phyloP scores from a whole-genome alignment of 345 rosid genomes.

The Euphorbia pulcherrima region DNA sequence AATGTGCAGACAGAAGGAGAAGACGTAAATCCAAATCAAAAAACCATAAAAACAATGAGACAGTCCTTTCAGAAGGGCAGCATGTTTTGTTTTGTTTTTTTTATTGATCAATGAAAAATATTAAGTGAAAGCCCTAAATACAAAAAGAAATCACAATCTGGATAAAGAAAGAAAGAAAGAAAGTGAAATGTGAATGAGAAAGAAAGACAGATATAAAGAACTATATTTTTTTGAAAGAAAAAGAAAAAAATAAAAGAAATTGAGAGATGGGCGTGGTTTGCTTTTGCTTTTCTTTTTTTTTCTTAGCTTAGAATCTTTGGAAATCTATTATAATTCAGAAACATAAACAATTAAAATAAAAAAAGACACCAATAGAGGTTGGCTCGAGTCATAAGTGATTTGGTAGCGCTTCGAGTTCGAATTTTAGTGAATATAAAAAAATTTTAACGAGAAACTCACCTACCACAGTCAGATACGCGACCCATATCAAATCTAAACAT shows the following conservation, averaged over 20 bases:
- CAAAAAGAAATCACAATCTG: constrained; percentile 44
- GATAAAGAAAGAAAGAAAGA: constrained; percentile 31
- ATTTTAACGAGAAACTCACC: too few relatives aligned
- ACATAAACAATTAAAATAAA: constrained; percentile 5
- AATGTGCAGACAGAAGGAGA: constrained; percentile 22
- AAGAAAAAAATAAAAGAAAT: too few relatives aligned
- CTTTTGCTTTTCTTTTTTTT: constrained; percentile 35
- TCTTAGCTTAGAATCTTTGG: constrained; percentile 51
- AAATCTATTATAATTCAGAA: too few relatives aligned
- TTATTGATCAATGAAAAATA: too few relatives aligned
- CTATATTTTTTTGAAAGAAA: background rate
- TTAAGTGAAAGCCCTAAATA: constrained; percentile 29
- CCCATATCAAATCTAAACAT: too few relatives aligned
- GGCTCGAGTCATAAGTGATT: too few relatives aligned
- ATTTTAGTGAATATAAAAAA: too few relatives aligned
- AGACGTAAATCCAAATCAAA: constrained; percentile 26
- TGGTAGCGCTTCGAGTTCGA: too few relatives aligned
- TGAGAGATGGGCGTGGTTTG: constrained; percentile 41
- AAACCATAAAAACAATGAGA: background rate
- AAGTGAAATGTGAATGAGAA: constrained; percentile 45
- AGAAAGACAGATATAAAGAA: constrained; percentile 17
- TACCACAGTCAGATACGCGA: too few relatives aligned
- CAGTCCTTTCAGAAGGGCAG: background rate
- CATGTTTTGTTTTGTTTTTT: background rate
- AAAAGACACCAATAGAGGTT: too few relatives aligned